Evolutionary conservation across 768 basidiomycete genomes (phyloP), one percentile per base, ranked within the genome.

Genomic region (Trametes meyenii): DNA sequence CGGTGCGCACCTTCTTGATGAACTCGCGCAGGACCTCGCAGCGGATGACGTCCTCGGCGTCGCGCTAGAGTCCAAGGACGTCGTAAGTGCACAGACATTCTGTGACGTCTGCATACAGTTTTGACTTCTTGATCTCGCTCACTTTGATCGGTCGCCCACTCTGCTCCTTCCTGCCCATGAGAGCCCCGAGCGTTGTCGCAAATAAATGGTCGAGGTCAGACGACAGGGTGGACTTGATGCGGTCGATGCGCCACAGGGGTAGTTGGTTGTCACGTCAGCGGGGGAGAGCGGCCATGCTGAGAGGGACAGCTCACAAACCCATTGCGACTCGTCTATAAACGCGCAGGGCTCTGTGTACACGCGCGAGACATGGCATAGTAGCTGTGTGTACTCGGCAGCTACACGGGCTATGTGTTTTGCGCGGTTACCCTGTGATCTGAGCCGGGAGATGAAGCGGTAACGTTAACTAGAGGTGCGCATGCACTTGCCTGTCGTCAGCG

Each of bases 341-440:
- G 79, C 83, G 64, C 94, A 94, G 1, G 84, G 83, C 67, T 95
- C 90, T 11, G 76, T 75, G 7, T 83, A 79, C 12, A 96, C 94
- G 73, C 97, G 96, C 19, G 85, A 83, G 24, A 85, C 83, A 66
- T 97, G 91, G 72, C 98, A 99, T 24, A 94, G 79, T 19, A 98
- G 81, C 70, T 98, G 96, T 11, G 85, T 91, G 70, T 96, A 98
- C 74, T 98, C 97, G 10, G 87, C 81, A 14, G 95, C 93, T 29
- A 96, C 90, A 52, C 96, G 85, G 12, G 83, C 81, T 14, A 96
- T 79, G 71, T 94, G 91, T 71, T 94, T 92, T 35, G 89, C 87
- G 46, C 86, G 81, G 70, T 84, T 86, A 10, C 83, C 83, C 64
- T 79, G 84, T 39, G 79, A 74, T 69, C 88, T 90, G 26, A 16